Evolutionary conservation across 2,329 filamentous ascomycete species (phyloP), one percentile per base, ranked within the genome.

Genomic region (Emydomyces testavorans): DNA sequence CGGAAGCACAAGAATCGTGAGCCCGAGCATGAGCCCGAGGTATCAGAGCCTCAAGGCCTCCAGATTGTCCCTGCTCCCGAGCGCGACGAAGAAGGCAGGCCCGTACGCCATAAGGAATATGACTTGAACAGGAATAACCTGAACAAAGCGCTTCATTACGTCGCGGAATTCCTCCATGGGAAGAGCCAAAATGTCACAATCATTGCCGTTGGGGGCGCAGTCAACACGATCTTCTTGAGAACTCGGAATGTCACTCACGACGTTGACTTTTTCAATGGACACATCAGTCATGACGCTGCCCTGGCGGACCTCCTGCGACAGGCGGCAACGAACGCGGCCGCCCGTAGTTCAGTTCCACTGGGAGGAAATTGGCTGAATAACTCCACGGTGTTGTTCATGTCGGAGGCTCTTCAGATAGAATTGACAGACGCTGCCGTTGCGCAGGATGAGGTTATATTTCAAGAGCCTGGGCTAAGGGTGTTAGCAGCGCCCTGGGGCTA

Each of bases 161-260:
- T 52, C 28, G 52, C 52, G n/a, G 35, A 46, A 0, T 53, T 37
- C 23, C 35, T 53, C 11, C 32, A 48, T 18, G 24, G 36, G 4
- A 50, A 48, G 15, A 26, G 34, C 1, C 34, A 42, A 29, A 32
- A 48, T 18, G 32, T 54, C n/a, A 53, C 47, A 2, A 18, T 52
- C 21, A 49, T 53, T 29, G 50, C 50, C 20, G 46, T 54, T 21
- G 52, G 53, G 40, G 53, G 53, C 13, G 53, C 53, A 2, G 52
- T 54, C 16, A 54, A 53, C 34, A 52, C 49, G 1, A 28, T 54
- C 6, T 35, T 47, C 11, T 32, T 53, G 5, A 40, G 41, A 18
- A 49, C 24, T n/a, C 43, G 52, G n/a, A 13, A 49, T 8, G 34
- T 49, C 6, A 54, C 52, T 6, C 52, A 53, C 21, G 51, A 54